Conservation (phyloP, 2,329 filamentous ascomycete genomes). For the Diaporthe australafricana region DNA sequence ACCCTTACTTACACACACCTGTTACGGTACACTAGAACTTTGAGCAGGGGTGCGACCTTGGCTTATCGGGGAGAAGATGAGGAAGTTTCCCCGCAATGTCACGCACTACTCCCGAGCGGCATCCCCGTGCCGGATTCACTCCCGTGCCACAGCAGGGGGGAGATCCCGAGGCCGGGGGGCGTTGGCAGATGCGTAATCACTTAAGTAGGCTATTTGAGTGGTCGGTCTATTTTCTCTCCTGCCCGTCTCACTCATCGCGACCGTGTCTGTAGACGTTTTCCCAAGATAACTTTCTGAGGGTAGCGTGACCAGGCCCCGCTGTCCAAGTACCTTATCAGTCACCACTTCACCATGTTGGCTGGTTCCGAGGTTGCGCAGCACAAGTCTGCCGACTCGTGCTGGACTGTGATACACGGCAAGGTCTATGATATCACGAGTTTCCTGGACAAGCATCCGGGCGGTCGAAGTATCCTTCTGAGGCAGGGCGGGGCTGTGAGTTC, state of each 20-base stretch:
- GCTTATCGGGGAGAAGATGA: slow-evolving; percentile 8
- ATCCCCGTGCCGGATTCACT: not conserved
- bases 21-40: no score
- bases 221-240: not conserved
- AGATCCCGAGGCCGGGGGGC: slow-evolving; percentile 18
- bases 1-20: no score
- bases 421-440: slow-evolving; percentile 54
- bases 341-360: slow-evolving; percentile 38
- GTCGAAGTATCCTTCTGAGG: slow-evolving; percentile 45
- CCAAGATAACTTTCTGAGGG: not conserved
- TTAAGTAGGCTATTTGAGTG: slow-evolving; percentile 4
- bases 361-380: slow-evolving; percentile 50
- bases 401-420: slow-evolving; percentile 49
- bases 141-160: no score
- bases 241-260: not conserved
- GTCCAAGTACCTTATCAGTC: not conserved
- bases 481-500: slow-evolving; percentile 46
- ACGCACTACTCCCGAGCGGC: not conserved
- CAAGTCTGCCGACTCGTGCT: slow-evolving; percentile 49
- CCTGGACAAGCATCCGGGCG: slow-evolving; percentile 47
- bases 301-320: not conserved
- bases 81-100: slow-evolving; percentile 15
- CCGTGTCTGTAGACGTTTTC: not conserved
- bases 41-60: not conserved
- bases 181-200: slow-evolving; percentile 4